A percentile compares a stretch with the other conserved stretches of the same genome.
Evolutionary conservation across 2,329 filamentous ascomycete species (phyloP).

Genomic region (Pseudogymnoascus sp.): DNA sequence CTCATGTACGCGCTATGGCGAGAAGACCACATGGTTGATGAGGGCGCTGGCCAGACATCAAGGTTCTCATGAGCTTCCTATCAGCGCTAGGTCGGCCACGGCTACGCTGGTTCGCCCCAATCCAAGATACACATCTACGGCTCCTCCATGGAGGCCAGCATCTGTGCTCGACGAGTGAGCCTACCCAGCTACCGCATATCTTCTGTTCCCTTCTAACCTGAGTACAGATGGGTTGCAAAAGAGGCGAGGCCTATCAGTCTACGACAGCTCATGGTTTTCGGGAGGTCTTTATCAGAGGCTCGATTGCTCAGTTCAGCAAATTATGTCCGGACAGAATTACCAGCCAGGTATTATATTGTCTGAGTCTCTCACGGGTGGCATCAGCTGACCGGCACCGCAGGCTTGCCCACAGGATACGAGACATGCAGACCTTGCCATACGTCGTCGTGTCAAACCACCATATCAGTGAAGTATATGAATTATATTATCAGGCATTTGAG

Average conservation of each 20-base stretch:
- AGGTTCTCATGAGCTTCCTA: background rate
- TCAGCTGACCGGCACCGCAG: slow-evolving; percentile 35
- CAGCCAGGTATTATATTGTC: slow-evolving; percentile 52
- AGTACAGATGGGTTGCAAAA: slow-evolving; percentile 75
- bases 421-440: slow-evolving; percentile 95
- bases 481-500: slow-evolving; percentile 97
- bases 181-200: background rate
- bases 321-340: slow-evolving; percentile 92
- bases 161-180: slow-evolving; percentile 58
- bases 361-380: background rate
- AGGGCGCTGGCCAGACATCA: slow-evolving; percentile 15
- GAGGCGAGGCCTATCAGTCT: slow-evolving; percentile 93
- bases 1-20: slow-evolving; percentile 27
- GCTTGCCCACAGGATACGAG: slow-evolving; percentile 85
- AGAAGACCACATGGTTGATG: slow-evolving; percentile 26
- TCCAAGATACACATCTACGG: slow-evolving; percentile 15
- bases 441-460: slow-evolving; percentile 93
- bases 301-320: slow-evolving; percentile 91
- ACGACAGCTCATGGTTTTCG: slow-evolving; percentile 94
- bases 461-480: slow-evolving; percentile 88
- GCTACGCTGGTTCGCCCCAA: slow-evolving; percentile 6
- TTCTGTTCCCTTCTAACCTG: background rate
- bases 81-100: background rate
- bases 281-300: slow-evolving; percentile 81
- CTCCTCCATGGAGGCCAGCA: slow-evolving; percentile 52